These are phyloP conservation scores for Yamadazyma conglobata DNA, from an alignment of 1,139 yeast genomes.

Conservation along the genomic window DNA sequence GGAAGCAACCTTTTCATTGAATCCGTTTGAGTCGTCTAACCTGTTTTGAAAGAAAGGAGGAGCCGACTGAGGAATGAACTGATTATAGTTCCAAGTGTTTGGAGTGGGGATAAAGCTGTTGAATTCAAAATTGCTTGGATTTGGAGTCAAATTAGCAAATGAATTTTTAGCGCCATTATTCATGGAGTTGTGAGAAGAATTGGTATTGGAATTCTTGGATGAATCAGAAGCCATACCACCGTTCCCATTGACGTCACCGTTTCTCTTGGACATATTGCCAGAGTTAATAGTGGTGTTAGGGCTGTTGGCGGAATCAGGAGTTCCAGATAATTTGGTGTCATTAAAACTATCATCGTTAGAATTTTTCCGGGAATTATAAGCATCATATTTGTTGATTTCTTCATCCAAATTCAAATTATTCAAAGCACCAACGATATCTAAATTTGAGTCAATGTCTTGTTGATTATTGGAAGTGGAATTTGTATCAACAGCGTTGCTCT, in stretches of 20 bases:
- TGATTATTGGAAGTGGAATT: too few species aligned
- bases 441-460: conserved; percentile 22
- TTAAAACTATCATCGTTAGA: conserved; percentile 3
- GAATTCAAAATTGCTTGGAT: conserved; percentile 20
- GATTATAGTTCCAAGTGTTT: conserved; percentile 26
- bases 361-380: conserved; percentile 7
- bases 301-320: conserved; percentile 1
- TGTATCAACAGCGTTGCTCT: too few species aligned
- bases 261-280: not conserved
- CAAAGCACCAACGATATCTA: conserved; percentile 44
- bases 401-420: conserved; percentile 40
- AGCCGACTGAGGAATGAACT: conserved; percentile 31
- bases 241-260: not conserved
- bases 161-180: too few species aligned
- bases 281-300: not conserved
- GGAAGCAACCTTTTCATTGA: conserved; percentile 18
- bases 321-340: not conserved
- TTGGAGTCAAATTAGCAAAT: conserved; percentile 32
- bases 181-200: conserved; percentile 4
- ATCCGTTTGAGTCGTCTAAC: conserved; percentile 6
- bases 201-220: not conserved
- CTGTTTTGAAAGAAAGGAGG: conserved; percentile 30
- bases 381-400: conserved; percentile 18
- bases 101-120: conserved; percentile 17
- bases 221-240: conserved; percentile 3